phyloP scores from a whole-genome alignment of 371 early-diverging fungal species.

The Homolaphlyctis polyrhiza region DNA sequence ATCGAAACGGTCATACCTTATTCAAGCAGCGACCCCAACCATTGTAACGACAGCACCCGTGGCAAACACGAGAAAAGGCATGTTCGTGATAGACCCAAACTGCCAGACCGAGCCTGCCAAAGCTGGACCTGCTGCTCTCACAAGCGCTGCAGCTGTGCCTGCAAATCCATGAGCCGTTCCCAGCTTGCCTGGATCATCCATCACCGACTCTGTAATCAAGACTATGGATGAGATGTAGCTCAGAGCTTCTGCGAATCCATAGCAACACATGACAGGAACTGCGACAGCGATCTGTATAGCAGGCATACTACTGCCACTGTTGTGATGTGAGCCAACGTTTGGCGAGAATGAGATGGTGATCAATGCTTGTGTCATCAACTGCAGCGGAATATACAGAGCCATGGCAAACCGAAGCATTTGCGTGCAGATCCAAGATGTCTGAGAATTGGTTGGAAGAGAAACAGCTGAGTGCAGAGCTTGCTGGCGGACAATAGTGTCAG shows the following conservation, averaged over 20 bases:
- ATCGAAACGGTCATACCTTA: too few relatives aligned
- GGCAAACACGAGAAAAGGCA: too few relatives aligned
- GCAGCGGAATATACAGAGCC: constrained; percentile 14
- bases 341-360: too few relatives aligned
- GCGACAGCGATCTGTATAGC: too few relatives aligned
- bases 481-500: constrained; percentile 21
- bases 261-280: constrained; percentile 10
- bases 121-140: constrained; percentile 36
- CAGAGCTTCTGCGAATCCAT: constrained; percentile 31
- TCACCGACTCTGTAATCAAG: constrained; percentile 34
- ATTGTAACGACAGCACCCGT: too few relatives aligned
- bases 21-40: too few relatives aligned
- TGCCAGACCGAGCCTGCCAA: constrained; percentile 36
- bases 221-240: constrained; percentile 36
- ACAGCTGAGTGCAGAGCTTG: constrained; percentile 32
- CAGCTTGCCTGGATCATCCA: constrained; percentile 12
- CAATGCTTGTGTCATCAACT: constrained; percentile 6
- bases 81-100: too few relatives aligned
- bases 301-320: constrained; percentile 6
- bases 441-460: constrained; percentile 11
- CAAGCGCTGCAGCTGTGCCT: constrained; percentile 29
- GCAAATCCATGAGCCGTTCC: constrained; percentile 44
- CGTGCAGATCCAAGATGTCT: constrained; percentile 11
- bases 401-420: constrained; percentile 14
- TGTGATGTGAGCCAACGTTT: too few relatives aligned